Evolutionary conservation across 768 basidiomycete genomes (phyloP).

Genomic region (Russula compacta): DNA sequence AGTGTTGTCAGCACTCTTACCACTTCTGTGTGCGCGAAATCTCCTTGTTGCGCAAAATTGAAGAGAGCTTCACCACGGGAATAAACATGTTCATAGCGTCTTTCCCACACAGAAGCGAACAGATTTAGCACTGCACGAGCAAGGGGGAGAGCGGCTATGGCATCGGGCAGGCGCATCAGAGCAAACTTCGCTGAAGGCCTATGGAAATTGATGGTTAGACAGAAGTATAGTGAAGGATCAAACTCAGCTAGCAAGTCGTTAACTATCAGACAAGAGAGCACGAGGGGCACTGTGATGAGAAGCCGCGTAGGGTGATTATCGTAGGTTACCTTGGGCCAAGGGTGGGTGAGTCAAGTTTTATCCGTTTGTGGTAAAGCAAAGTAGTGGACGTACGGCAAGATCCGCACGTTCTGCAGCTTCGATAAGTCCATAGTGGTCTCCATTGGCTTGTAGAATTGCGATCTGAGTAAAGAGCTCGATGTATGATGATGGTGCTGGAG

Average conservation of each 20-base stretch:
- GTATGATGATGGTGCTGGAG: not conserved
- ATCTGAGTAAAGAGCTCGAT: constrained; percentile 5
- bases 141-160: constrained; percentile 36
- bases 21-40: constrained; percentile 39
- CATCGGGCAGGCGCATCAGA: constrained; percentile 45
- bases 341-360: not conserved
- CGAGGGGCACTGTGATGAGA: constrained; percentile 48
- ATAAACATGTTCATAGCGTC: constrained; percentile 50
- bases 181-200: constrained; percentile 56
- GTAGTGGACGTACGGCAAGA: constrained; percentile 36
- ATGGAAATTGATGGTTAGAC: constrained; percentile 3
- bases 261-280: constrained; percentile 54
- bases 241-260: constrained; percentile 47
- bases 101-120: constrained; percentile 41
- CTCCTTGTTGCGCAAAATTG: constrained; percentile 34
- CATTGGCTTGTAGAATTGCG: constrained; percentile 34
- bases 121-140: constrained; percentile 39
- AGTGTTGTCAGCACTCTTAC: constrained; percentile 37
- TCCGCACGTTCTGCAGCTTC: constrained; percentile 44
- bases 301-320: constrained; percentile 27
- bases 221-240: not conserved
- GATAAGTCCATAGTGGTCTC: constrained; percentile 37
- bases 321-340: constrained; percentile 18
- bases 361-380: not conserved
- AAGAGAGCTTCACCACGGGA: constrained; percentile 36